Percentiles rank a stretch among this genome's conserved stretches.
Conservation (phyloP, 345 rosid species). For the Citrus sinensis region DNA sequence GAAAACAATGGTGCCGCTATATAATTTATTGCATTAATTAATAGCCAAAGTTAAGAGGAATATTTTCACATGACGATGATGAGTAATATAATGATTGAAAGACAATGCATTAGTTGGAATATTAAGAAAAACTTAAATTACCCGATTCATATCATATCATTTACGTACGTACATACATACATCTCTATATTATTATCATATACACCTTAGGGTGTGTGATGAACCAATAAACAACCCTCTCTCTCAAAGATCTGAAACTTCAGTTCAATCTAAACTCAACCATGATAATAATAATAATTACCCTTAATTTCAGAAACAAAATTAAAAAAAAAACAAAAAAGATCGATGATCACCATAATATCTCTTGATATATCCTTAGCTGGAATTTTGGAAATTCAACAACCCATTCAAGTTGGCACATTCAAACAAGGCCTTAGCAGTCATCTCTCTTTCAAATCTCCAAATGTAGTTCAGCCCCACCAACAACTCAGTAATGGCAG, state of each 20-base stretch:
- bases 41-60: slow-evolving; percentile 5
- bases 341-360: not conserved
- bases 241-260: slow-evolving; percentile 27
- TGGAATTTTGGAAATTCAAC: slow-evolving; percentile 34
- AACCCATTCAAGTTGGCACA: slow-evolving; percentile 41
- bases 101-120: slow-evolving; percentile 1
- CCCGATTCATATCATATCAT: slow-evolving; percentile 21
- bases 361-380: slow-evolving; percentile 6
- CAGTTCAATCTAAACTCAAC: slow-evolving; percentile 33
- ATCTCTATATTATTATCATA: slow-evolving; percentile 10
- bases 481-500: slow-evolving; percentile 86
- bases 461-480: slow-evolving; percentile 95
- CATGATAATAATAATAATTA: slow-evolving; percentile 5
- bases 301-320: slow-evolving; percentile 17
- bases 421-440: slow-evolving; percentile 78
- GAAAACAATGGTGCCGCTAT: not conserved
- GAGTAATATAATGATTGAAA: slow-evolving; percentile 8
- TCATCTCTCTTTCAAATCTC: slow-evolving; percentile 97
- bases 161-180: slow-evolving; percentile 6
- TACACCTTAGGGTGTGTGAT: slow-evolving; percentile 26
- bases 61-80: slow-evolving; percentile 29
- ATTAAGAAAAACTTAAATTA: not conserved
- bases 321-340: slow-evolving; percentile 10
- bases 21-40: not conserved
- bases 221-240: slow-evolving; percentile 15